Base-by-base conservation (phyloP, 331 rosid genomes). In the Erythrophleum ivorense region DNA sequence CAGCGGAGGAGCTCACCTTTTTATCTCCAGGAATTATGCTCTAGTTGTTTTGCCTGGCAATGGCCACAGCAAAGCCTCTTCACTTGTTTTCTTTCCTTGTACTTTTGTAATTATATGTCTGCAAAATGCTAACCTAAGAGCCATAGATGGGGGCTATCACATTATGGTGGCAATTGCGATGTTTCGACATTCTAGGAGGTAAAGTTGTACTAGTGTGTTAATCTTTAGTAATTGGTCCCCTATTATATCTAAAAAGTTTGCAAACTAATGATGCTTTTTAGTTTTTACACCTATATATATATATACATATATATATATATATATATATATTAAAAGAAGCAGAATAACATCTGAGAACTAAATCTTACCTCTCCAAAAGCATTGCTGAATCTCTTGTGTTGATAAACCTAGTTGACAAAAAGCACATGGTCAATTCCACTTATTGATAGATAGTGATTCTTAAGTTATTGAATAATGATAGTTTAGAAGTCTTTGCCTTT, bases 281-380 rank as follows among this genome's bases (percentile, higher is more conserved):
- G 21, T 45, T 21, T 60, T 62, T 57, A 63, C 19, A 55, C 38
- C 36, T 70, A 50, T 10, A 33, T 43, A 36, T 38, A 50, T 46
- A 24, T 57, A 50, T 33, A 24, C 49, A 50, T 33, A 60, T 49
- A 59, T 50, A 49, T n/a, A 24, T 24, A 24, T 24, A 24, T 24
- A 24, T 1, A 24, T 24, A 24, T 24, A 24, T 24, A 24, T 24
- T 24, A 24, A 24, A 24, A 24, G 49, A 66, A 77, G 82, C 78
- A 76, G 54, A 71, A 84, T 69, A 29, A 77, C 34, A 79, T 67
- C 36, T 40, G 73, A 66, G 81, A 79, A 72, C 81, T 41, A 71
- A 71, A 24, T 70, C 77, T 45, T 87, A 92, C 99, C 99, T 91
- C 91, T 97, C 99, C 99, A 97, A 78, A 97, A 97, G 88, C 97